Evolutionary conservation across 2,329 filamentous ascomycete species (phyloP).

Genomic region (Venturia asperata): DNA sequence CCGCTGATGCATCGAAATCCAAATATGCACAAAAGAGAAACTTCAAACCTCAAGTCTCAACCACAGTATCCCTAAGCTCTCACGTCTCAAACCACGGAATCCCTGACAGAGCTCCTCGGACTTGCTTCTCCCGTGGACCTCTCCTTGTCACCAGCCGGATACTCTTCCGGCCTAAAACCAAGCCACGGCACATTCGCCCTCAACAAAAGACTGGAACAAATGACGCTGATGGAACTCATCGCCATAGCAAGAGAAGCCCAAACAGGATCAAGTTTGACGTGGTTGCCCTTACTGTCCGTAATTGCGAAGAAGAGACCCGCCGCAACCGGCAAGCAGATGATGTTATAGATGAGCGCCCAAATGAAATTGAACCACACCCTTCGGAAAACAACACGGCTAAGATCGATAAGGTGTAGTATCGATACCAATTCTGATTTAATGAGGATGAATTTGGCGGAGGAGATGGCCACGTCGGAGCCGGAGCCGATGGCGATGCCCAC

Average conservation of each 20-base stretch:
- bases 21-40: too few species aligned
- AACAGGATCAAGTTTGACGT: constrained; percentile 63
- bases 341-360: constrained; percentile 80
- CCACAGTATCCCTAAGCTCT: too few species aligned
- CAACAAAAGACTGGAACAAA: constrained; percentile 71
- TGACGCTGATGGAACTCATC: constrained; percentile 81
- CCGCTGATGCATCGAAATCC: too few species aligned
- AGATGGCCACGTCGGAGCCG: constrained; percentile 76
- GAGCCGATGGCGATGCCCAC: constrained; percentile 76
- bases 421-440: constrained; percentile 62
- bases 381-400: constrained; percentile 65
- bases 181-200: constrained; percentile 43
- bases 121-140: too few species aligned
- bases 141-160: background rate
- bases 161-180: constrained; percentile 31
- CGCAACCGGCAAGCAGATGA: constrained; percentile 69
- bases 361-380: constrained; percentile 78
- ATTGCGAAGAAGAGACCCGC: constrained; percentile 70
- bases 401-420: constrained; percentile 64
- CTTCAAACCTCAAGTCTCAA: too few species aligned
- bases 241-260: constrained; percentile 95
- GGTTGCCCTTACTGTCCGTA: constrained; percentile 40
- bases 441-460: constrained; percentile 73
- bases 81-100: too few species aligned
- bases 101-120: too few species aligned